Conservation (phyloP, 345 rosid genomes). For the Hibiscus syriacus region DNA sequence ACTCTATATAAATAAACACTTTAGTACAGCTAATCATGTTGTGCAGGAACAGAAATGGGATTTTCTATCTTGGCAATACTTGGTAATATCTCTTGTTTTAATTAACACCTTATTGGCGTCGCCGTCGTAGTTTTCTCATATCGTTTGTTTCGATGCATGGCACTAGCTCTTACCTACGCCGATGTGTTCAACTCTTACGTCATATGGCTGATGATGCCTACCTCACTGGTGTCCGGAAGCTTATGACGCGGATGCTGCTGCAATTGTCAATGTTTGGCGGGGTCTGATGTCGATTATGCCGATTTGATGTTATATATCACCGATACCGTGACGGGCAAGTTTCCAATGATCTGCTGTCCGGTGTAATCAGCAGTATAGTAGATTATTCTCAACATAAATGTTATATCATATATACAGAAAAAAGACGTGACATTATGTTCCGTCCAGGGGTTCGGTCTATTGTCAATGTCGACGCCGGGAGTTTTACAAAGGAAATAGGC, state of each 20-base stretch:
- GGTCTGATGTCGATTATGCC: conserved; percentile 10
- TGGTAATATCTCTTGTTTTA: too few species aligned
- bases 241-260: conserved; percentile 16
- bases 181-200: background rate
- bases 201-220: conserved; percentile 18
- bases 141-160: background rate
- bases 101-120: too few species aligned
- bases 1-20: too few species aligned
- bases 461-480: too few species aligned
- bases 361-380: conserved; percentile 11
- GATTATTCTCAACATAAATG: background rate
- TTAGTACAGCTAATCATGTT: too few species aligned
- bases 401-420: background rate
- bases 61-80: background rate
- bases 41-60: background rate
- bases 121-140: too few species aligned
- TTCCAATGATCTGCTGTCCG: conserved; percentile 9
- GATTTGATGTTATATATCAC: background rate
- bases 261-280: conserved; percentile 16
- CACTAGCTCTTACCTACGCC: background rate
- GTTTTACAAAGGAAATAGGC: too few species aligned
- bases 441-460: too few species aligned
- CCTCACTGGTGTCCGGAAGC: conserved; percentile 18
- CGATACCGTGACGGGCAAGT: background rate
- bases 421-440: too few species aligned